Base-by-base conservation (phyloP, 768 basidiomycete genomes). In the Pulveroboletus sp. region DNA sequence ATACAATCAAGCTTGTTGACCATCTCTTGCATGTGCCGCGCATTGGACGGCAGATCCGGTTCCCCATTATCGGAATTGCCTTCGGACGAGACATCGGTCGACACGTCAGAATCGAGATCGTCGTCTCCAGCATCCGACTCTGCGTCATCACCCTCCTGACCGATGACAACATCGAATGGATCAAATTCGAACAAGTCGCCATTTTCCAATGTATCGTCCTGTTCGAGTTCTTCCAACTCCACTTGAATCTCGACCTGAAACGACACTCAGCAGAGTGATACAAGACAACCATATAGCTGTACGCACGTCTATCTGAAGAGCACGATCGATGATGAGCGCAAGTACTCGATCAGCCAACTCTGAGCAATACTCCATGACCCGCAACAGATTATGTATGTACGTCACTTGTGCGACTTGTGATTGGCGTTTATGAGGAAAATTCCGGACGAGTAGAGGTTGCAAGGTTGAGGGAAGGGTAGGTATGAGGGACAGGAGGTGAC, bases 351-450 rank as follows among this genome's bases (percentile, higher is more conserved):
- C 93, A 2, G 81, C 73, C 18, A 97, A 73, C 63, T 92, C 93
- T 0, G 90, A 83, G 62, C 94, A 97, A 65, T 96, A 98, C 32
- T 82, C 79, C 0, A 85, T 84, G 33, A 97, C 71, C 31, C 81
- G 80, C 6, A 98, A 77, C 14, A 93, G 67, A 65, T 99, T 99
- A 39, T 90, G 83, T 56, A 97, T 89, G 62, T 93, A 99, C 1
- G 92, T 90, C 4, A 86, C 79, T 58, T 97, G 93, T 0, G 82
- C 73, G 3, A 80, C 70, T 58, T 86, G 83, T 37, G 78, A 80
- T 63, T 95, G 92, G 28, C 94, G 81, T 66, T 98, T 97, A 65
- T 96, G 91, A 8, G 96, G 96, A 62, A 97, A 98, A 63, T 86
- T 76, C 43, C 82, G 82, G 47, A 86, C 76, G 15, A 99, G 80